Percentiles rank a stretch among this genome's conserved stretches.
These are phyloP conservation scores for Candolleomyces eurysporus DNA, from an alignment of 768 basidiomycete genomes.

Conservation along the genomic window DNA sequence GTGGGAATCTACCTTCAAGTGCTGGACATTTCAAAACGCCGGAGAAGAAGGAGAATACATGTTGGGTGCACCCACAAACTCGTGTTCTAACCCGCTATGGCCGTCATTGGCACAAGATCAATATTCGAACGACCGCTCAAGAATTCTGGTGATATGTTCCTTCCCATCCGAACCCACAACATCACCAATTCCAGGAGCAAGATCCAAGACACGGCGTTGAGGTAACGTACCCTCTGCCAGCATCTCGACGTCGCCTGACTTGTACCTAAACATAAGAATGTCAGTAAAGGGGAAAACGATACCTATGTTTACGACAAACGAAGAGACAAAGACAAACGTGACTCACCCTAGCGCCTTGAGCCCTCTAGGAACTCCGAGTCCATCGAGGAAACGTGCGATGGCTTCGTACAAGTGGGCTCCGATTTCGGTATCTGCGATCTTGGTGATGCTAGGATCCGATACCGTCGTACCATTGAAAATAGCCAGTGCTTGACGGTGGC, in stretches of 20 bases:
- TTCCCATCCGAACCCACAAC: slow-evolving; percentile 79
- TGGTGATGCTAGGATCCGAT: slow-evolving; percentile 67
- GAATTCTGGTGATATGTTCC: slow-evolving; percentile 77
- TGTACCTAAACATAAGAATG: slow-evolving; percentile 45
- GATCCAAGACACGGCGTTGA: slow-evolving; percentile 86
- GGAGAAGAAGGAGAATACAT: not conserved
- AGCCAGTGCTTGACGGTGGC: slow-evolving; percentile 85
- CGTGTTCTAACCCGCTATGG: no score
- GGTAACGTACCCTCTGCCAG: slow-evolving; percentile 92
- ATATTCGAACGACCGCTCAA: slow-evolving; percentile 79
- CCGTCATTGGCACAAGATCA: slow-evolving; percentile 26
- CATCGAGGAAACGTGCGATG: slow-evolving; percentile 85
- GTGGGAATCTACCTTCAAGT: no score
- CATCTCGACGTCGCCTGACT: slow-evolving; percentile 57
- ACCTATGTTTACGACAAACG: no score
- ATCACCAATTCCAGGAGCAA: slow-evolving; percentile 88
- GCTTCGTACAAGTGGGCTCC: slow-evolving; percentile 80
- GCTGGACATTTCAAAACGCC: not conserved
- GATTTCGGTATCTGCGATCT: slow-evolving; percentile 76
- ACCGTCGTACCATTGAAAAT: slow-evolving; percentile 70
- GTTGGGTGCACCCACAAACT: no score
- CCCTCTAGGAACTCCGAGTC: slow-evolving; percentile 82
- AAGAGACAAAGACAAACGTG: not conserved
- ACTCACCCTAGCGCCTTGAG: slow-evolving; percentile 71
- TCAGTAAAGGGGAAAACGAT: not conserved